Evolutionary conservation across 2,329 filamentous ascomycete species (phyloP).

Genomic region (Aureobasidium musti): DNA sequence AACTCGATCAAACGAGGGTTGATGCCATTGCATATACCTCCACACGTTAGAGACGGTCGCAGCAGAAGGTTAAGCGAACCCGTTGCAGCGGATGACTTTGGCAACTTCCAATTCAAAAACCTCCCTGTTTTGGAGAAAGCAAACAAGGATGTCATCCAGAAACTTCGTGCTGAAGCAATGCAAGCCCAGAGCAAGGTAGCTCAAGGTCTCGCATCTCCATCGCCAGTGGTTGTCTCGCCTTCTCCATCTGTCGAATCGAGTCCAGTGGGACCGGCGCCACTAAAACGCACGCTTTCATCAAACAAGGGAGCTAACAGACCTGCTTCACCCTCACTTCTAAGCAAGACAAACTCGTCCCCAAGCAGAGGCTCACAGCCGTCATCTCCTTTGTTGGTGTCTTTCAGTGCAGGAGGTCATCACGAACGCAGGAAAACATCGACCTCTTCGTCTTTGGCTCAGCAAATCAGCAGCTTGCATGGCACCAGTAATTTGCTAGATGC

Average conservation of each 20-base stretch:
- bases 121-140: slow-evolving; percentile 94
- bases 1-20: slow-evolving; percentile 83
- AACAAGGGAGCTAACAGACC: slow-evolving; percentile 77
- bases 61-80: slow-evolving; percentile 89
- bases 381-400: slow-evolving; percentile 92
- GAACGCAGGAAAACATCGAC: slow-evolving; percentile 90
- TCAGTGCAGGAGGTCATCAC: slow-evolving; percentile 78
- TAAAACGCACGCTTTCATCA: slow-evolving; percentile 80
- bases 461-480: slow-evolving; percentile 67
- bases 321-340: slow-evolving; percentile 79
- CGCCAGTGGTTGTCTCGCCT: slow-evolving; percentile 51
- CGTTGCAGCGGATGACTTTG: slow-evolving; percentile 86
- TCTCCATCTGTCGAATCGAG: slow-evolving; percentile 77
- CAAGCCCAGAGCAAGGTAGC: slow-evolving; percentile 61
- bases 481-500: slow-evolving; percentile 68
- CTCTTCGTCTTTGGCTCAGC: slow-evolving; percentile 79
- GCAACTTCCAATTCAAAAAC: slow-evolving; percentile 96
- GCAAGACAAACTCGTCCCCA: slow-evolving; percentile 81
- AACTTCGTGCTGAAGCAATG: slow-evolving; percentile 86
- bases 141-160: slow-evolving; percentile 98
- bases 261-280: slow-evolving; percentile 74
- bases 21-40: slow-evolving; percentile 94
- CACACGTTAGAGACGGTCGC: slow-evolving; percentile 89
- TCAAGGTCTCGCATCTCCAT: slow-evolving; percentile 45
- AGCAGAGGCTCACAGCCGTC: slow-evolving; percentile 81